phyloP scores from a whole-genome alignment of 2,329 filamentous ascomycete species.

The Nemania sp. region DNA sequence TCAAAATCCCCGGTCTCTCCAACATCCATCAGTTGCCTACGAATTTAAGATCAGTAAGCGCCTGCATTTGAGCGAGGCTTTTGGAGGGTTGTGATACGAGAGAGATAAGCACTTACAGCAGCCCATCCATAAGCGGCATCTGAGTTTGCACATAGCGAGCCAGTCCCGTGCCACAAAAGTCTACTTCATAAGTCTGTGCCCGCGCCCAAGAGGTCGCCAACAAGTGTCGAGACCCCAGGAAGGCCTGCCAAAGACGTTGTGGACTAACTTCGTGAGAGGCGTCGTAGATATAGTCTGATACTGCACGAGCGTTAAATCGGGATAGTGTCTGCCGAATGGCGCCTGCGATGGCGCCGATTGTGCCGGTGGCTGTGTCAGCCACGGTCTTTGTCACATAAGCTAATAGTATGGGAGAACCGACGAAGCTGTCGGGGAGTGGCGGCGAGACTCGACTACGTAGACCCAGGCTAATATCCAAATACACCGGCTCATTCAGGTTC shows the following conservation, averaged over 20 bases:
- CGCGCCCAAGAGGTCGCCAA: conserved; percentile 60
- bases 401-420: conserved; percentile 60
- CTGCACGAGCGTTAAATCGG: conserved; percentile 53
- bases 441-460: conserved; percentile 55
- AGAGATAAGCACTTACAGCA: conserved; percentile 52
- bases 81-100: neutral
- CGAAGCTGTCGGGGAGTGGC: conserved; percentile 55
- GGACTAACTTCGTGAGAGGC: conserved; percentile 58
- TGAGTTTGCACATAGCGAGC: conserved; percentile 55
- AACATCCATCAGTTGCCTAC: conserved; percentile 35
- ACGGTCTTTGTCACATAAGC: conserved; percentile 50
- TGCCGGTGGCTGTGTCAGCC: conserved; percentile 26
- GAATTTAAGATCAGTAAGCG: conserved; percentile 7
- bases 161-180: conserved; percentile 54
- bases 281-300: conserved; percentile 58
- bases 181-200: conserved; percentile 55
- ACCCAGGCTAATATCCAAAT: conserved; percentile 57
- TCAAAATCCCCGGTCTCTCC: conserved; percentile 35
- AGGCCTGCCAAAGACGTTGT: conserved; percentile 62
- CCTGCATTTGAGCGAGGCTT: neutral
- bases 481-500: conserved; percentile 49
- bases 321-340: conserved; percentile 53
- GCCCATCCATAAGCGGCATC: conserved; percentile 58
- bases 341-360: conserved; percentile 47
- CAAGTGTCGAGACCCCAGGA: conserved; percentile 57